Base-by-base conservation (phyloP, 331 rosid genomes). In the Acacia pycnantha region DNA sequence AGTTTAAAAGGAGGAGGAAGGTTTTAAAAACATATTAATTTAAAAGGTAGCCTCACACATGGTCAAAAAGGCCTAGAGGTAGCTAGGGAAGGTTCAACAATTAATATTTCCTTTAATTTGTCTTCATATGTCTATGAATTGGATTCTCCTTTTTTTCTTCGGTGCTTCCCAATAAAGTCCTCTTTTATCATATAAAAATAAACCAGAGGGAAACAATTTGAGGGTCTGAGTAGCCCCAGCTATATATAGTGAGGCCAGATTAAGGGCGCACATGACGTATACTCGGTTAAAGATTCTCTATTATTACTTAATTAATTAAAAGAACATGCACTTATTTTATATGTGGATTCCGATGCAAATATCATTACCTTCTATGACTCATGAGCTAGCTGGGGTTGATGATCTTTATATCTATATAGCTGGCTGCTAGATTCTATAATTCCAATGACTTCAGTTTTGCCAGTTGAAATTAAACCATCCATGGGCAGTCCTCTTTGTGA, bases 341-440 rank as follows among this genome's bases (percentile, higher is more conserved):
- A 58, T 10, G 11, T 90, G 97, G 90, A 89, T 90, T 90, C 91
- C 82, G 91, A 92, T 90, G 89, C 93, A 88, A 80, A 61, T 70
- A 53, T 81, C 88, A 82, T 64, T 72, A 71, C 82, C 58, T 54
- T 47, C 35, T 61, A 15, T 65, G 70, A 29, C 69, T 65, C 79
- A 37, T 44, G 70, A 76, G 78, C 79, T 78, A 79, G 82, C 81
- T 41, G 65, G 90, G 90, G 80, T 66, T 64, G 13, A 43, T 1
- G 41, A 53, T 19, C 61, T 18, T 19, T 53, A 54, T 9, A 41
- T 41, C 5, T 4, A 21, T 6, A 6, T n/a, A 8, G 26, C 4
- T n/a, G 12, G 62, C 62, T 54, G 62, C 62, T 54, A 54, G 62
- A 26, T 54, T 54, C 62, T 21, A 50, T 4, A 5, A 2, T 50